Conservation (phyloP, 1,284 basidiomycete genomes). For the Mycena citricolor region DNA sequence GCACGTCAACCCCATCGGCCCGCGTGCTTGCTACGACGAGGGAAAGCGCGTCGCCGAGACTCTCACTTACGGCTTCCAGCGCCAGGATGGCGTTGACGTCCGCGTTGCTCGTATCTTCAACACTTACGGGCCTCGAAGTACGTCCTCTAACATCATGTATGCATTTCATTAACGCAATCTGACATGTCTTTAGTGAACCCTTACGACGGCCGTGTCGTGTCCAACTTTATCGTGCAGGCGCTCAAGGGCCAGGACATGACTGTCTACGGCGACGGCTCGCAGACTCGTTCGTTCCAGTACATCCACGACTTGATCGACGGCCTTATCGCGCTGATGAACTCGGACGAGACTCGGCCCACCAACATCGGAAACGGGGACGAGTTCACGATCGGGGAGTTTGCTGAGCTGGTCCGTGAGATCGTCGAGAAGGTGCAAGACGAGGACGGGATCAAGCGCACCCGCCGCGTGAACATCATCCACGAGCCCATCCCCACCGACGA, state of each 20-base stretch:
- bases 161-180: slow-evolving; percentile 26
- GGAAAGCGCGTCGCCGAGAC: slow-evolving; percentile 96
- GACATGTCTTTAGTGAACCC: slow-evolving; percentile 75
- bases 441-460: slow-evolving; percentile 60
- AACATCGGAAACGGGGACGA: slow-evolving; percentile 95
- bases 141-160: slow-evolving; percentile 16
- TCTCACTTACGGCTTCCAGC: slow-evolving; percentile 90
- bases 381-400: slow-evolving; percentile 92
- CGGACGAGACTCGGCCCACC: slow-evolving; percentile 85
- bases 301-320: slow-evolving; percentile 82
- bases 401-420: slow-evolving; percentile 83
- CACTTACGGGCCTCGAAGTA: slow-evolving; percentile 61
- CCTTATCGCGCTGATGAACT: slow-evolving; percentile 92
- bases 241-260: slow-evolving; percentile 95
- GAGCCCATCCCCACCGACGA: slow-evolving; percentile 91
- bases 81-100: slow-evolving; percentile 93
- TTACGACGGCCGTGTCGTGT: slow-evolving; percentile 94
- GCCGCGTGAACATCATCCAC: slow-evolving; percentile 74
- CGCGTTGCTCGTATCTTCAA: slow-evolving; percentile 97
- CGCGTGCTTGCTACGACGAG: slow-evolving; percentile 97
- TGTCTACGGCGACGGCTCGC: slow-evolving; percentile 93
- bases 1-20: slow-evolving; percentile 96
- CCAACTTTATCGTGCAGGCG: slow-evolving; percentile 97
- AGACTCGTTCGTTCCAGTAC: slow-evolving; percentile 97
- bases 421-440: slow-evolving; percentile 88